Percentiles rank a stretch among this genome's conserved stretches.
Evolutionary conservation across 306 rosid genomes (phyloP).

Genomic region (Inga oerstediana): DNA sequence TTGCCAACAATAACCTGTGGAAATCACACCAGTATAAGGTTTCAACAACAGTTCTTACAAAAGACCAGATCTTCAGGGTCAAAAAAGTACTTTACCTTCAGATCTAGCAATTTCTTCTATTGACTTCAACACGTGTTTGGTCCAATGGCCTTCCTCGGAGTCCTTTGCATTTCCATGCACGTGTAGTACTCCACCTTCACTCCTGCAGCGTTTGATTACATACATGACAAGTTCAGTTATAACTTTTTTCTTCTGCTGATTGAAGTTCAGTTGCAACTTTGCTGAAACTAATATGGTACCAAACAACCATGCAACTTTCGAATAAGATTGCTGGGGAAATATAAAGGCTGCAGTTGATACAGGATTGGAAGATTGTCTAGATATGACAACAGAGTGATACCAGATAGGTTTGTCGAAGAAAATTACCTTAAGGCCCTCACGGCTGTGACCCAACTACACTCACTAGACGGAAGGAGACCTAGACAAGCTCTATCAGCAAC

Average conservation of each 20-base stretch:
- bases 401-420: neutral
- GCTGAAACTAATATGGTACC: neutral
- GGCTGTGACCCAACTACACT: conserved; percentile 85
- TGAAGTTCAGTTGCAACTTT: neutral
- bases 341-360: neutral
- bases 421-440: conserved; percentile 82
- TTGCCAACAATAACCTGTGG: conserved; percentile 79
- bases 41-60: conserved; percentile 5
- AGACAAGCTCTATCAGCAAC: conserved; percentile 94
- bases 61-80: neutral
- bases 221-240: conserved; percentile 2
- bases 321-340: neutral
- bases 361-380: neutral
- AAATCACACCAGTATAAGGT: neutral
- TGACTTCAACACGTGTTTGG: conserved; percentile 57
- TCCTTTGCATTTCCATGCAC: conserved; percentile 86
- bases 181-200: conserved; percentile 81
- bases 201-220: conserved; percentile 53
- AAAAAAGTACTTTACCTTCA: conserved; percentile 58
- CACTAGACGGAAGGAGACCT: conserved; percentile 93
- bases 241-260: no score
- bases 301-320: conserved; percentile 12
- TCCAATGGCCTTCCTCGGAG: conserved; percentile 69
- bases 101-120: conserved; percentile 66
- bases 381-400: conserved; percentile 22